phyloP scores from a whole-genome alignment of 2,329 filamentous ascomycete genomes.

The Neoarthrinium moseri region DNA sequence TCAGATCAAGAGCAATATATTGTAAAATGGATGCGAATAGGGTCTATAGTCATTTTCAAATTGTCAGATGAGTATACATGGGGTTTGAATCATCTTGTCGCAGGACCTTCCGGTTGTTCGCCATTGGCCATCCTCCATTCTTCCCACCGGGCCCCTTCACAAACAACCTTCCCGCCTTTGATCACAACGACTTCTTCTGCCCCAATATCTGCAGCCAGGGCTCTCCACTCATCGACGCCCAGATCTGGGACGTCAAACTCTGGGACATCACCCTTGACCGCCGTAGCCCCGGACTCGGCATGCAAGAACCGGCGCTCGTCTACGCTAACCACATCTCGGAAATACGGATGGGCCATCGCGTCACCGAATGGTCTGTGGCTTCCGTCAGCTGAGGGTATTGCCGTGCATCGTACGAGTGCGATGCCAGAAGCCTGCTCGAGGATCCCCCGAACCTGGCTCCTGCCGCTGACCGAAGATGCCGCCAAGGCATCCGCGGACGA shows the following conservation, averaged over 20 bases:
- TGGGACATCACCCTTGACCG: conserved; percentile 11
- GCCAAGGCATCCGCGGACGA: background rate
- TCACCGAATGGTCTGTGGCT: background rate
- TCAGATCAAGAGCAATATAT: too few species aligned
- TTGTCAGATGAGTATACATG: background rate
- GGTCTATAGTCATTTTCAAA: too few species aligned
- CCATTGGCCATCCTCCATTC: conserved; percentile 13
- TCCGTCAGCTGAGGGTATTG: background rate
- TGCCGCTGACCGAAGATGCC: too few species aligned
- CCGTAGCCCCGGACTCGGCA: conserved; percentile 16
- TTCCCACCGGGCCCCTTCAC: conserved; percentile 10
- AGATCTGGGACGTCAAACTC: conserved; percentile 15
- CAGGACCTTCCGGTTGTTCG: background rate
- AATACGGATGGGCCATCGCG: conserved; percentile 6
- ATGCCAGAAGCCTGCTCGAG: conserved; percentile 14
- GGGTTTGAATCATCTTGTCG: background rate
- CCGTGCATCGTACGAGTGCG: conserved; percentile 13
- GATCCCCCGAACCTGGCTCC: conserved; percentile 4
- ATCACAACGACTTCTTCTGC: conserved; percentile 14
- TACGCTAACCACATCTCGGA: conserved; percentile 8
- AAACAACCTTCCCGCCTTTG: conserved; percentile 12
- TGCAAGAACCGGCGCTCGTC: conserved; percentile 17
- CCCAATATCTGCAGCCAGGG: conserved; percentile 14
- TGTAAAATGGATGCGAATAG: too few species aligned
- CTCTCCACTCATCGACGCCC: conserved; percentile 15